Conservation (phyloP, 2,329 filamentous ascomycete genomes). For the Xylariaceae sp. region DNA sequence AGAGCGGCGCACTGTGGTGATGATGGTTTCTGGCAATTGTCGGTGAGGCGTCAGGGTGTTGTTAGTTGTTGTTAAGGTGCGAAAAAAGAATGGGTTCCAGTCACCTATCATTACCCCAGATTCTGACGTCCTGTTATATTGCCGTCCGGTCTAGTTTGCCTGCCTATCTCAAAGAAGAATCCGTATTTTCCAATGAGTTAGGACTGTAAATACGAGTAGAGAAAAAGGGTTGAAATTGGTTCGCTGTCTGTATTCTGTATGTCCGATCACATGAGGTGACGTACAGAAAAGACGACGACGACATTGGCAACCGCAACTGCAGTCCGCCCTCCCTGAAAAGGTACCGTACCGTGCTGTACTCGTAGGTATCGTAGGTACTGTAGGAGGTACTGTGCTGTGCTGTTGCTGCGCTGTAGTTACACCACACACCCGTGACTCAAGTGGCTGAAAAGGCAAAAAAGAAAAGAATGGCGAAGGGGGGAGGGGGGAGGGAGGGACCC, state of each 20-base stretch:
- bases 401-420: conserved; percentile 9
- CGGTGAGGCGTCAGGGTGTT: not conserved
- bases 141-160: not conserved
- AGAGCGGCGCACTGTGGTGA: not conserved
- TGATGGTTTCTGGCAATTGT: not conserved
- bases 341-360: too few relatives aligned
- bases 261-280: conserved; percentile 4
- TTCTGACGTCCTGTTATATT: not conserved
- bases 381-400: too few relatives aligned
- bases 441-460: conserved; percentile 13
- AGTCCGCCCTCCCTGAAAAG: not conserved
- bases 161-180: not conserved
- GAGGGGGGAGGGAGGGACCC: not conserved
- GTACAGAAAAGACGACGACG: not conserved
- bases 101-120: not conserved
- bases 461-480: conserved; percentile 7
- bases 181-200: not conserved
- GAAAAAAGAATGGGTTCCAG: not conserved
- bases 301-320: too few relatives aligned
- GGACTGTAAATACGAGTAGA: not conserved
- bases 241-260: not conserved
- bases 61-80: not conserved
- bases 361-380: too few relatives aligned
- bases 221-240: not conserved
- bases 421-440: conserved; percentile 15